phyloP scores from a whole-genome alignment of 805 yeast species.

The Lipomyces sp. region DNA sequence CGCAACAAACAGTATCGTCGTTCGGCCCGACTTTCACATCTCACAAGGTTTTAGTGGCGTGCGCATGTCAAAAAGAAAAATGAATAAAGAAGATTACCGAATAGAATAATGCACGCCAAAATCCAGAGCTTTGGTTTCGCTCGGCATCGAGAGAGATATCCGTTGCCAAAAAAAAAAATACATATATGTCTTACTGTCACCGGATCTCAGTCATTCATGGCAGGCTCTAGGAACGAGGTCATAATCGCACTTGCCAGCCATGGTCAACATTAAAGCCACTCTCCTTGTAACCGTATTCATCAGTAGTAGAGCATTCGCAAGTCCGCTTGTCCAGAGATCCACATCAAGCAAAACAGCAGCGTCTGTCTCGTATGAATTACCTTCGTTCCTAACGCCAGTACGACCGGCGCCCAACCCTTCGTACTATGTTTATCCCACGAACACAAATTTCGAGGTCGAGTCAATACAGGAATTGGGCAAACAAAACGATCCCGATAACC shows the following conservation, averaged over 20 bases:
- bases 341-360: not conserved
- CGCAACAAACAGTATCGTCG: no score
- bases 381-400: not conserved
- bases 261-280: not conserved
- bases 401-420: not conserved
- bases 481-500: constrained; percentile 20
- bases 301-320: not conserved
- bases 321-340: not conserved
- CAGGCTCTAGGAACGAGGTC: not conserved
- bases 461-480: constrained; percentile 14
- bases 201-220: not conserved
- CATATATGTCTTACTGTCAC: no score
- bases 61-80: no score
- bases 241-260: not conserved
- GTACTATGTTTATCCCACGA: not conserved
- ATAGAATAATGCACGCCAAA: no score
- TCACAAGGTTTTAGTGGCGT: no score
- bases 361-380: not conserved
- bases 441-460: constrained; percentile 5
- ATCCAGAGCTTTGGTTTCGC: no score
- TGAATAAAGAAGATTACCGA: no score
- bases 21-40: no score
- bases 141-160: no score
- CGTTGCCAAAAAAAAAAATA: no score
- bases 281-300: not conserved